Percentiles rank a stretch among this genome's conserved stretches.
phyloP scores from a whole-genome alignment of 23 red algal species.

The Gracilaria gracilis region DNA sequence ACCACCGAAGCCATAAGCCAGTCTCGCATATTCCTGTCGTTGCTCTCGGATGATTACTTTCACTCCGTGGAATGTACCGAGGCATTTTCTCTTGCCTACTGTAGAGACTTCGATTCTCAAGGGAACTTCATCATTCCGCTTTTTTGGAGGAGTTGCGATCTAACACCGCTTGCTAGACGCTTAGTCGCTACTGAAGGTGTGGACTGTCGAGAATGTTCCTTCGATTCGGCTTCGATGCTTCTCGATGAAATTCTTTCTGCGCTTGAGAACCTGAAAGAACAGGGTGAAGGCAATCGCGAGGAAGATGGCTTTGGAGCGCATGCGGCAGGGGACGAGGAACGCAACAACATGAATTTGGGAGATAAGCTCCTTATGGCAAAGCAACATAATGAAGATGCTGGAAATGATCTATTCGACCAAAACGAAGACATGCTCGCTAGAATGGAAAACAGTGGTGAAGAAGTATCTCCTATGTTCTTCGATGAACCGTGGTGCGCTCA shows the following conservation, averaged over 20 bases:
- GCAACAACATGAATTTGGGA: slow-evolving; percentile 45
- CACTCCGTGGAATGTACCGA: slow-evolving; percentile 89
- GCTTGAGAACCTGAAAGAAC: no score
- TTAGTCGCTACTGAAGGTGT: slow-evolving; percentile 84
- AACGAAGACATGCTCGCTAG: no score
- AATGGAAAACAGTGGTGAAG: slow-evolving; percentile 57
- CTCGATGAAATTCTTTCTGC: slow-evolving; percentile 80
- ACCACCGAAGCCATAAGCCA: slow-evolving; percentile 79
- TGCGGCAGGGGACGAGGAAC: slow-evolving; percentile 47
- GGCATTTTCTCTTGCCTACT: slow-evolving; percentile 87
- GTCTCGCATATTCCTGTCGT: slow-evolving; percentile 69
- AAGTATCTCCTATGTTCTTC: slow-evolving; percentile 80
- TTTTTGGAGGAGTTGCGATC: slow-evolving; percentile 82
- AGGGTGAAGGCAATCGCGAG: slow-evolving; percentile 16
- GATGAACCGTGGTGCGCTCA: slow-evolving; percentile 67
- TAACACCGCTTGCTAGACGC: slow-evolving; percentile 81
- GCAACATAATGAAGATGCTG: slow-evolving; percentile 58
- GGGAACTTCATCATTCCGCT: slow-evolving; percentile 90
- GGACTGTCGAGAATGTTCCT: slow-evolving; percentile 77
- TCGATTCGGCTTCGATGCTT: slow-evolving; percentile 50
- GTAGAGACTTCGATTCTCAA: slow-evolving; percentile 82
- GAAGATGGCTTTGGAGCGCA: slow-evolving; percentile 39
- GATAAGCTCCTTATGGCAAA: slow-evolving; percentile 84
- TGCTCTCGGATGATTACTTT: slow-evolving; percentile 89
- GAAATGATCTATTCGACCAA: slow-evolving; percentile 67